Percentiles rank a stretch among this genome's conserved stretches.
Conservation (phyloP, 495 filamentous ascomycete genomes). For the Aspergillus panamensis region DNA sequence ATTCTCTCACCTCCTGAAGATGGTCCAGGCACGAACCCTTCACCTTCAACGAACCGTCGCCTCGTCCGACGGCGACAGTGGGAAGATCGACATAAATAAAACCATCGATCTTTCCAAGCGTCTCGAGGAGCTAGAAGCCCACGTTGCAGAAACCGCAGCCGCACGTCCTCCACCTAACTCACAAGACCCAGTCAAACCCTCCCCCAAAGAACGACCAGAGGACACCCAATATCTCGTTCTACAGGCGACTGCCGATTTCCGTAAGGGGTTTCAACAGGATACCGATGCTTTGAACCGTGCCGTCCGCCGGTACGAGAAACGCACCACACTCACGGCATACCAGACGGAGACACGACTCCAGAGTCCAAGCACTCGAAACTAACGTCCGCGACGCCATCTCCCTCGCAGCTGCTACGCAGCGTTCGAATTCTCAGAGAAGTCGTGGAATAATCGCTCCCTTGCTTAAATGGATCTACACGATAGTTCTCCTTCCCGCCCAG, state of each 20-base stretch:
- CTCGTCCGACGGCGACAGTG: conserved; percentile 39
- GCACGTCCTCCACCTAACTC: conserved; percentile 21
- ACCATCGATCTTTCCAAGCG: conserved; percentile 57
- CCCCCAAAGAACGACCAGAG: conserved; percentile 19
- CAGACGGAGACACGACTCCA: conserved; percentile 73
- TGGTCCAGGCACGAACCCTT: conserved; percentile 75
- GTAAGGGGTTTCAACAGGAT: conserved; percentile 67
- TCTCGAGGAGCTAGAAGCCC: conserved; percentile 68
- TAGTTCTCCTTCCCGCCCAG: conserved; percentile 29
- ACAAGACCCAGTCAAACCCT: background rate
- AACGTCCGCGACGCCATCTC: conserved; percentile 74
- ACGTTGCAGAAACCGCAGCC: conserved; percentile 43
- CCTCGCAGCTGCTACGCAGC: conserved; percentile 71
- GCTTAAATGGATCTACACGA: conserved; percentile 29
- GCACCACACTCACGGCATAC: conserved; percentile 63
- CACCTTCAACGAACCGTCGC: conserved; percentile 74
- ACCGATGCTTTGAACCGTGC: conserved; percentile 88
- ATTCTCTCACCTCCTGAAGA: conserved; percentile 71
- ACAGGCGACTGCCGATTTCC: conserved; percentile 58
- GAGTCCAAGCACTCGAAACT: conserved; percentile 64
- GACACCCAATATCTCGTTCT: conserved; percentile 34
- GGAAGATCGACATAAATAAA: conserved; percentile 39
- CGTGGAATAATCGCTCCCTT: conserved; percentile 25
- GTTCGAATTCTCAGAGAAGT: conserved; percentile 21
- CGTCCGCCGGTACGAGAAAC: conserved; percentile 91